phyloP scores from a whole-genome alignment of 2,329 filamentous ascomycete genomes.

The Kalmusia sp. region DNA sequence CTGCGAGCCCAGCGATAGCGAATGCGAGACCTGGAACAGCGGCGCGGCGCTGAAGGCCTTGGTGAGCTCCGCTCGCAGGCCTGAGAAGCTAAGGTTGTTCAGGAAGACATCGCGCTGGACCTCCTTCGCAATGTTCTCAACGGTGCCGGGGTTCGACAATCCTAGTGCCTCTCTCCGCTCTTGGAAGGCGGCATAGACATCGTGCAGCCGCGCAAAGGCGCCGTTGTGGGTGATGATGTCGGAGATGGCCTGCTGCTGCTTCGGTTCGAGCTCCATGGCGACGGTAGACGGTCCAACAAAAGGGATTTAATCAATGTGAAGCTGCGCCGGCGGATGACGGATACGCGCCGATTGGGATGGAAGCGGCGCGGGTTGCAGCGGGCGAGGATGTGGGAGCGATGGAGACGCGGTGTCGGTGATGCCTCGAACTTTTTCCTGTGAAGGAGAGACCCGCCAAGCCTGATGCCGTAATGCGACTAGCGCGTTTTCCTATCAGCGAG shows the following conservation, averaged over 20 bases:
- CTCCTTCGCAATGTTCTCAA: conserved; percentile 89
- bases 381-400: conserved; percentile 22
- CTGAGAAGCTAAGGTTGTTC: conserved; percentile 96
- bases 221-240: conserved; percentile 82
- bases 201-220: conserved; percentile 71
- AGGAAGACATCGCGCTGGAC: conserved; percentile 96
- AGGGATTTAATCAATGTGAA: conserved; percentile 25
- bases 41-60: conserved; percentile 95
- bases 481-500: background rate
- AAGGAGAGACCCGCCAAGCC: conserved; percentile 8
- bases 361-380: conserved; percentile 20
- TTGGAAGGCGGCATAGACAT: conserved; percentile 82
- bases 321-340: conserved; percentile 21
- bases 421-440: conserved; percentile 10
- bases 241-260: conserved; percentile 47
- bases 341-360: conserved; percentile 25
- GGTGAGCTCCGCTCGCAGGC: conserved; percentile 93
- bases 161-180: conserved; percentile 88
- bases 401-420: conserved; percentile 10
- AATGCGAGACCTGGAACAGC: conserved; percentile 96
- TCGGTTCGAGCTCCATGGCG: conserved; percentile 40
- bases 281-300: conserved; percentile 7
- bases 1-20: conserved; percentile 90
- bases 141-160: conserved; percentile 87
- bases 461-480: conserved; percentile 3